Base-by-base conservation (phyloP, 2,329 filamentous ascomycete species). In the Cadophora malorum region DNA sequence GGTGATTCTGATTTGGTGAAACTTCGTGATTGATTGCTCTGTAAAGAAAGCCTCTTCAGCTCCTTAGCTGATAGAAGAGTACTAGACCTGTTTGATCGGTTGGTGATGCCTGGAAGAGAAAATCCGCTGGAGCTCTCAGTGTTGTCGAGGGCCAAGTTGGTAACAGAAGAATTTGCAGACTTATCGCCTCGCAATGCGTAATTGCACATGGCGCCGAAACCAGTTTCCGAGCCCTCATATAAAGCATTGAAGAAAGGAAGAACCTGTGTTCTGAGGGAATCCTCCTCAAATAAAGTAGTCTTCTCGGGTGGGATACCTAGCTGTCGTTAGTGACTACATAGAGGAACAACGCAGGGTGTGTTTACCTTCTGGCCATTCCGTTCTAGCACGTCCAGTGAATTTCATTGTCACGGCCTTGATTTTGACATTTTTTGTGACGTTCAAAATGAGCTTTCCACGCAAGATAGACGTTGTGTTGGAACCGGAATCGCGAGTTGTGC, bases 361-460 rank as follows among this genome's bases (percentile, higher is more conserved):
- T 86, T 91, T 82, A 86, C 88, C 93, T 82, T 98, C 96, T 19
- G 96, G 95, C 96, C 96, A 99, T 77, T 97, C 94, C 1, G 96
- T 98, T 71, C 91, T 88, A 3, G 94, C 93, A 77, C 89, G 91
- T 35, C 95, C 96, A 50, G 90, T 87, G 73, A 99, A 92, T 75
- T 92, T 95, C 63, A 99, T 83, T 6, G 91, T 94, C 28, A 99
- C 87, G 4, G 93, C 91, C 82, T 97, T 97, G 73, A 99, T 90
- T 80, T 99, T 99, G 58, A 94, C 89, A 72, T 92, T 91, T 78
- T 98, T 98, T 56, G 91, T 90, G 14, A 98, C 87, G 68, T 90
- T 90, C 49, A 99, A 79, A 74, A 92, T 90, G 66, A 99, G 80
- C 72, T 90, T 94, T 21, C 96, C 96, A 66, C 96, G 87, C 16